Evolutionary conservation across 345 rosid genomes (phyloP).

Genomic region (Acer saccharum): DNA sequence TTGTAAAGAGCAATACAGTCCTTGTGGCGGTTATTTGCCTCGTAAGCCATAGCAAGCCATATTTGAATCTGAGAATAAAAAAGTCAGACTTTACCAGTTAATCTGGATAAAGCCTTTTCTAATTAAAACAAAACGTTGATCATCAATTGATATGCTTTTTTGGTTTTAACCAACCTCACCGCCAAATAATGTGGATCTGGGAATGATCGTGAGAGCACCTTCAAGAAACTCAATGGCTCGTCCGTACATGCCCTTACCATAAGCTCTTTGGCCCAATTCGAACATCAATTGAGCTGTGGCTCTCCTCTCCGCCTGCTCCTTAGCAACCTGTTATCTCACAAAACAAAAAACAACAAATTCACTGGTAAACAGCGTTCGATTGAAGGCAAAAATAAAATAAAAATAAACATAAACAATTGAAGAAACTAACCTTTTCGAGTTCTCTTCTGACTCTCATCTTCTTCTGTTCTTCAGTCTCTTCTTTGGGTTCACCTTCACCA

Average conservation of each 20-base stretch:
- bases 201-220: constrained; percentile 90
- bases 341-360: background rate
- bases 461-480: constrained; percentile 86
- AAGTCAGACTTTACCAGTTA: background rate
- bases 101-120: background rate
- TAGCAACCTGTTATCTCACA: constrained; percentile 65
- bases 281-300: constrained; percentile 89
- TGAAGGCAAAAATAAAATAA: background rate
- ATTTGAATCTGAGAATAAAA: constrained; percentile 74
- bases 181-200: constrained; percentile 79
- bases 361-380: background rate
- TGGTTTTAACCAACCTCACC: constrained; percentile 81
- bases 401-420: background rate
- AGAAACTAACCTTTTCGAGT: constrained; percentile 66
- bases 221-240: constrained; percentile 89
- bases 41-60: constrained; percentile 99
- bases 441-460: constrained; percentile 81
- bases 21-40: constrained; percentile 81
- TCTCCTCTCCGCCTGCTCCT: constrained; percentile 92
- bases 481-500: constrained; percentile 38
- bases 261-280: constrained; percentile 92
- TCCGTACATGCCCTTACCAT: constrained; percentile 91
- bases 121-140: background rate
- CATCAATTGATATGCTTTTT: constrained; percentile 12
- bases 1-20: constrained; percentile 90